Conservation (phyloP, 2,329 filamentous ascomycete genomes). For the Fusarium domesticum region DNA sequence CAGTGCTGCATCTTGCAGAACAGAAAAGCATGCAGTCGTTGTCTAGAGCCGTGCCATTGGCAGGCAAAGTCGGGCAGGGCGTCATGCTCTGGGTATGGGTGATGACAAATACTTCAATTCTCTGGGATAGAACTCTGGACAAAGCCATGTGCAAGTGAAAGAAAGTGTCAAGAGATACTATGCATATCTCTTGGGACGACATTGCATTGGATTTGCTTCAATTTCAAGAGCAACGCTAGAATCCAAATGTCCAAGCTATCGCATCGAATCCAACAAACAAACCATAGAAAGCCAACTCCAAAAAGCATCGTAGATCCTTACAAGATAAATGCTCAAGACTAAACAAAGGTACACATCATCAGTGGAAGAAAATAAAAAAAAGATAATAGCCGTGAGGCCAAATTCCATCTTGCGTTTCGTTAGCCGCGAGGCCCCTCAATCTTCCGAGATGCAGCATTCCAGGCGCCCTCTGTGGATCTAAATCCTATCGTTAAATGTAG, state of each 20-base stretch:
- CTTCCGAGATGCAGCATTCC: slow-evolving; percentile 26
- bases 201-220: background rate
- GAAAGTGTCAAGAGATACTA: background rate
- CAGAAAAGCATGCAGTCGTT: too few species aligned
- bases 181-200: background rate
- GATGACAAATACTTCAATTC: too few species aligned
- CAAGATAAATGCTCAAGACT: slow-evolving; percentile 7
- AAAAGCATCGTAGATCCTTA: slow-evolving; percentile 6
- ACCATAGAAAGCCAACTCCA: slow-evolving; percentile 1
- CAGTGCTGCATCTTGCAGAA: slow-evolving; percentile 3
- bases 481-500: slow-evolving; percentile 7
- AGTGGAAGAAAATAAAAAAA: slow-evolving; percentile 6
- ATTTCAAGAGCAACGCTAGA: background rate
- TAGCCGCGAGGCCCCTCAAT: slow-evolving; percentile 32
- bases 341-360: slow-evolving; percentile 23
- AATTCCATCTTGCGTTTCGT: slow-evolving; percentile 28
- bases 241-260: background rate
- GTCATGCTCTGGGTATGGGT: too few species aligned
- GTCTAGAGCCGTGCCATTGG: too few species aligned
- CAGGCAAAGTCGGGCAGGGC: too few species aligned
- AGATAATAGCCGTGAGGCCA: slow-evolving; percentile 26
- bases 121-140: too few species aligned
- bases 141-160: too few species aligned
- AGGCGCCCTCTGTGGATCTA: slow-evolving; percentile 17
- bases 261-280: background rate